Evolutionary conservation across 768 basidiomycete species (phyloP).

Genomic region (Boletus subparvulus): DNA sequence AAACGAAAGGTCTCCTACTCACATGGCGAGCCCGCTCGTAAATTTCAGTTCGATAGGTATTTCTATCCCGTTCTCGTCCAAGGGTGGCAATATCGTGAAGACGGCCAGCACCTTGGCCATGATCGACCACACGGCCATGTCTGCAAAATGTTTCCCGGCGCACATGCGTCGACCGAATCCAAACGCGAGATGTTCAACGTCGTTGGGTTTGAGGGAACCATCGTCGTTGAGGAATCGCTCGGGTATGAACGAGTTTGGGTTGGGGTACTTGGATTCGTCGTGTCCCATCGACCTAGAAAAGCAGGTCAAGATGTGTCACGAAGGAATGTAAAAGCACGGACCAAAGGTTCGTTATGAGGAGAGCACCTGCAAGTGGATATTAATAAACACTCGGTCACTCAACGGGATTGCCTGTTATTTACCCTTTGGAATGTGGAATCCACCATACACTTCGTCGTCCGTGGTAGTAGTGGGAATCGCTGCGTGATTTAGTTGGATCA

Average conservation of each 20-base stretch:
- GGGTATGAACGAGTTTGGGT: slow-evolving; percentile 36
- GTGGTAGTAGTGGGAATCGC: slow-evolving; percentile 33
- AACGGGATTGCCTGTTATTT: background rate
- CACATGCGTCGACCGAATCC: slow-evolving; percentile 30
- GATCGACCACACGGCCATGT: slow-evolving; percentile 16
- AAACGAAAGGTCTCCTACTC: background rate
- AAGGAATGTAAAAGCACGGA: background rate
- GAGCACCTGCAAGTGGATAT: background rate
- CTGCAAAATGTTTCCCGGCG: slow-evolving; percentile 22
- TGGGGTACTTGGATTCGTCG: slow-evolving; percentile 33
- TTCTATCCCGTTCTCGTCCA: slow-evolving; percentile 14
- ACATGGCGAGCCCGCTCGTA: slow-evolving; percentile 1
- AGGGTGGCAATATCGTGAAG: slow-evolving; percentile 10
- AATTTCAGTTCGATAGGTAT: slow-evolving; percentile 6
- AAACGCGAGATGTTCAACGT: slow-evolving; percentile 8
- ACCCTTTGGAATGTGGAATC: slow-evolving; percentile 49
- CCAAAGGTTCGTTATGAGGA: slow-evolving; percentile 9
- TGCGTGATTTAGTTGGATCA: background rate
- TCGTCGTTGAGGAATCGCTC: slow-evolving; percentile 39
- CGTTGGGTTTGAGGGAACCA: slow-evolving; percentile 13
- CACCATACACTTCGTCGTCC: slow-evolving; percentile 40
- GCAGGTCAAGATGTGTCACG: background rate
- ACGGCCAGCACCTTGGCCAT: slow-evolving; percentile 15
- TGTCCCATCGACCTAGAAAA: slow-evolving; percentile 17
- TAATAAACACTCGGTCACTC: background rate